phyloP scores from a whole-genome alignment of 2,329 filamentous ascomycete genomes.

The Fusarium sp. region DNA sequence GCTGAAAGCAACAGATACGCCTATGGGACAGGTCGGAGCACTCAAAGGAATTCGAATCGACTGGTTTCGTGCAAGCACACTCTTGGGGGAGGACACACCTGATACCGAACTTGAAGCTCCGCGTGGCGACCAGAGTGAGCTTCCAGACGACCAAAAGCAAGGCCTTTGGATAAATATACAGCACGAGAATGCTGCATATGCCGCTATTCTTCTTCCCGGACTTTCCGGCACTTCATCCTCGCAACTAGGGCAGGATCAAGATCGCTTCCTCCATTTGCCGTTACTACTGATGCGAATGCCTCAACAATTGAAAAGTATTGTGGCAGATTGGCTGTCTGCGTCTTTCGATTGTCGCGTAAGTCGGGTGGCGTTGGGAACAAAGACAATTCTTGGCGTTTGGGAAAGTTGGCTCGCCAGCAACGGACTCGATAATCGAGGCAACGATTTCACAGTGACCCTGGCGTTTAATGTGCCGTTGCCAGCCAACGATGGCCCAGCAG shows the following conservation, averaged over 20 bases:
- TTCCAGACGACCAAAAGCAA: slow-evolving; percentile 43
- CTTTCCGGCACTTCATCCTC: slow-evolving; percentile 23
- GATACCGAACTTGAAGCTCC: slow-evolving; percentile 20
- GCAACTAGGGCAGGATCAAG: slow-evolving; percentile 4
- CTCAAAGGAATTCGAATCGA: slow-evolving; percentile 61
- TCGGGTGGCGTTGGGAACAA: slow-evolving; percentile 61
- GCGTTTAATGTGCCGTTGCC: slow-evolving; percentile 59
- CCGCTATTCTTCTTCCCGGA: slow-evolving; percentile 62
- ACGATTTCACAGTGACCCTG: slow-evolving; percentile 62
- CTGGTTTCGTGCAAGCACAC: slow-evolving; percentile 54
- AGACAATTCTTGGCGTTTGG: slow-evolving; percentile 61
- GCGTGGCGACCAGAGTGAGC: slow-evolving; percentile 28
- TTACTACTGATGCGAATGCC: slow-evolving; percentile 68
- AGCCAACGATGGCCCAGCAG: slow-evolving; percentile 3
- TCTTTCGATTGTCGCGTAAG: slow-evolving; percentile 68
- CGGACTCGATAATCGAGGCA: slow-evolving; percentile 50
- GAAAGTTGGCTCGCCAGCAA: slow-evolving; percentile 62
- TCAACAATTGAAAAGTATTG: slow-evolving; percentile 59
- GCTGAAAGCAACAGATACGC: slow-evolving; percentile 56
- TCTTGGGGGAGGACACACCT: slow-evolving; percentile 48
- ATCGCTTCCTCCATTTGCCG: slow-evolving; percentile 60
- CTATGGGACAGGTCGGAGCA: slow-evolving; percentile 53
- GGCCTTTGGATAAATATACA: slow-evolving; percentile 60
- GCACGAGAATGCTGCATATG: slow-evolving; percentile 65
- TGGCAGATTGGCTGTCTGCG: slow-evolving; percentile 63